These are phyloP conservation scores for Hymenoscyphus albidus DNA, from an alignment of 2,329 filamentous ascomycete genomes.

Conservation along the genomic window DNA sequence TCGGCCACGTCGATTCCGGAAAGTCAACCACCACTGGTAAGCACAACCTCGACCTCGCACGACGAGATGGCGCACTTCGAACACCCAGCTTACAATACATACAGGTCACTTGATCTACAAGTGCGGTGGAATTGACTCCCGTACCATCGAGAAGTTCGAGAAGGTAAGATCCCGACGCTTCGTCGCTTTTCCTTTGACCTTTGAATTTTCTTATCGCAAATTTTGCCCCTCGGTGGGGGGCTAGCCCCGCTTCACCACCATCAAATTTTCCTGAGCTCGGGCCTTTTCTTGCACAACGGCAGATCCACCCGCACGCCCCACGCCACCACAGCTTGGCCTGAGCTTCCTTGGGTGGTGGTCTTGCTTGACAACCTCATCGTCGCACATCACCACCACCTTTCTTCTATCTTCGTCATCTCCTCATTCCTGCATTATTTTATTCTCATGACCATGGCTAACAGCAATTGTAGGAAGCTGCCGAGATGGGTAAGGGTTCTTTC, in stretches of 20 bases:
- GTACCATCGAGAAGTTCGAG: conserved; percentile 99
- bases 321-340: conserved; percentile 12
- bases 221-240: conserved; percentile 35
- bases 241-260: conserved; percentile 19
- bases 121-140: conserved; percentile 99
- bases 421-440: background rate
- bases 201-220: conserved; percentile 27
- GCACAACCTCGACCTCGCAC: conserved; percentile 31
- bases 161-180: conserved; percentile 63
- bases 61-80: conserved; percentile 9
- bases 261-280: conserved; percentile 27
- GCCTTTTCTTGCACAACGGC: conserved; percentile 15
- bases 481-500: conserved; percentile 99
- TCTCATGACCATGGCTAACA: conserved; percentile 21
- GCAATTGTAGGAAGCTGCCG: conserved; percentile 79
- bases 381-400: background rate
- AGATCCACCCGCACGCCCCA: background rate
- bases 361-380: conserved; percentile 6
- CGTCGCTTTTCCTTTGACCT: conserved; percentile 14
- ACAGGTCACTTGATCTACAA: conserved; percentile 98
- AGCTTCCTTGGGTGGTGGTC: conserved; percentile 5
- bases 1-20: conserved; percentile 99
- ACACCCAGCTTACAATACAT: conserved; percentile 30
- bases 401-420: background rate
- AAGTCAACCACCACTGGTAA: conserved; percentile 96